These are phyloP conservation scores for Wickerhamiella cacticola DNA, from an alignment of 805 yeast species.

Conservation along the genomic window DNA sequence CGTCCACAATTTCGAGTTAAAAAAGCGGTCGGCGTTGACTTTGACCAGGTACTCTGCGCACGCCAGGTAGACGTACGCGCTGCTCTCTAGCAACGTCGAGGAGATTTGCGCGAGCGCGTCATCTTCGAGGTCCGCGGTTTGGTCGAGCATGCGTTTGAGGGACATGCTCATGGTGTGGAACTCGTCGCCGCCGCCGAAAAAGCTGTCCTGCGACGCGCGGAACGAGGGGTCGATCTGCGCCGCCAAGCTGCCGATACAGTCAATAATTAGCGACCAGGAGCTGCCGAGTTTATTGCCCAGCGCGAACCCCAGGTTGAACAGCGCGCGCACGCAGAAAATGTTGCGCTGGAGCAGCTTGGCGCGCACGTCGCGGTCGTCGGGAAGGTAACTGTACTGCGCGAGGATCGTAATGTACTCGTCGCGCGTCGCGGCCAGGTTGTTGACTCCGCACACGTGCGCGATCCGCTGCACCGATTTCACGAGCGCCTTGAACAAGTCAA, in stretches of 20 bases:
- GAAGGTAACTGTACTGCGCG: conserved; percentile 18
- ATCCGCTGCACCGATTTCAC: conserved; percentile 68
- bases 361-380: conserved; percentile 12
- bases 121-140: conserved; percentile 44
- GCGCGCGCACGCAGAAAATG: conserved; percentile 62
- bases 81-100: conserved; percentile 24
- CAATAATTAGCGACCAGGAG: conserved; percentile 54
- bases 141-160: conserved; percentile 48
- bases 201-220: neutral
- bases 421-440: conserved; percentile 45
- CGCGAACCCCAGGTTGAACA: conserved; percentile 63
- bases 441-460: conserved; percentile 69
- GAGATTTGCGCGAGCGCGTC: conserved; percentile 41
- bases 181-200: conserved; percentile 21
- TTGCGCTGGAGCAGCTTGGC: conserved; percentile 47
- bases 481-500: conserved; percentile 52
- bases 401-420: conserved; percentile 39
- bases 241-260: conserved; percentile 16
- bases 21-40: conserved; percentile 41
- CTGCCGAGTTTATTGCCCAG: conserved; percentile 59
- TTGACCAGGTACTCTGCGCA: conserved; percentile 42
- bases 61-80: conserved; percentile 19
- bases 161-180: conserved; percentile 40
- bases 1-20: conserved; percentile 34
- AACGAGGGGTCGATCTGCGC: conserved; percentile 5